These are phyloP conservation scores for Urochloa ruziziensis DNA, from an alignment of 176 grass and related monocot genomes.

Conservation along the genomic window DNA sequence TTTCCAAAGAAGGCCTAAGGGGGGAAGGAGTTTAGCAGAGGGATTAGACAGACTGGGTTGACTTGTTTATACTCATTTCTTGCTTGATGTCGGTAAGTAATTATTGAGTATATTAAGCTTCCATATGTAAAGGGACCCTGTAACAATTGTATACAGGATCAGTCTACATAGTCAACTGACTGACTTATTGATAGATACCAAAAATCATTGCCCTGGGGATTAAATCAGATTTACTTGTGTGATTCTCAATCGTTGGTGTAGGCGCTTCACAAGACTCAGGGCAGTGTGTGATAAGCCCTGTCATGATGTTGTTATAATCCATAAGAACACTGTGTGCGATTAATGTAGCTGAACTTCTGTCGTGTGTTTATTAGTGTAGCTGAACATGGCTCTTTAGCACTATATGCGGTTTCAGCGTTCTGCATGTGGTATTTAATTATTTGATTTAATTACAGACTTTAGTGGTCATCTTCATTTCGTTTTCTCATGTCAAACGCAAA, in stretches of 20 bases:
- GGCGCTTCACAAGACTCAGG: neutral
- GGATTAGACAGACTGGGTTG: neutral
- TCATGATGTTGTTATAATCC: neutral
- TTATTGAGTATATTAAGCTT: neutral
- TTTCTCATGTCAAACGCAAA: constrained; percentile 28
- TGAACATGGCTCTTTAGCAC: neutral
- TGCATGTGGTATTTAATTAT: neutral
- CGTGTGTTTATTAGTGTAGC: neutral
- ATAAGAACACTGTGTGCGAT: neutral
- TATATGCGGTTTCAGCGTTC: neutral
- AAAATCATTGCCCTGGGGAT: neutral
- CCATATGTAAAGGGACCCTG: neutral
- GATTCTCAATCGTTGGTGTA: neutral
- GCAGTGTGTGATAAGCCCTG: neutral
- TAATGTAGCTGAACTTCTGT: neutral
- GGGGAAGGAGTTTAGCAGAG: neutral
- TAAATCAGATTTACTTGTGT: neutral
- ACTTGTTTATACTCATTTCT: neutral
- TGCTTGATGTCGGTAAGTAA: neutral
- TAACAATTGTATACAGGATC: neutral
- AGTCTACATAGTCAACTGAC: neutral
- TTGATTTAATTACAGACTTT: neutral
- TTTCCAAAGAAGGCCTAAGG: neutral
- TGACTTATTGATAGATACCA: neutral
- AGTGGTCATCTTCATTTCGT: constrained; percentile 6